phyloP scores from a whole-genome alignment of 2,329 filamentous ascomycete species.

The Cladosporium sp. region DNA sequence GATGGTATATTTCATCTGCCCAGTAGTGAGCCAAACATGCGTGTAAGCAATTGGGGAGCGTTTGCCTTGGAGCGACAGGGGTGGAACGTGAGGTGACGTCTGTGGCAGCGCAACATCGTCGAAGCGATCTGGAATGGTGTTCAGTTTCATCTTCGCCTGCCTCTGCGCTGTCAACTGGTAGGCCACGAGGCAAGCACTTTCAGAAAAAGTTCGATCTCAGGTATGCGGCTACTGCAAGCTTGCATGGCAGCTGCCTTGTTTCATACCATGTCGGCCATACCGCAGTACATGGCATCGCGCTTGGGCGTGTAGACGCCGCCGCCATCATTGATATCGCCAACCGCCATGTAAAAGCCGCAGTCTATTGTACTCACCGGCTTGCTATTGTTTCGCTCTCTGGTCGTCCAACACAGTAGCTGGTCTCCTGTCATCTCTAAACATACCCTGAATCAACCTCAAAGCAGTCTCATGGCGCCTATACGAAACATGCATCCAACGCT shows the following conservation, averaged over 20 bases:
- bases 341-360: background rate
- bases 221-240: background rate
- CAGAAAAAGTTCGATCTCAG: background rate
- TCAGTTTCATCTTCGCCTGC: conserved; percentile 6
- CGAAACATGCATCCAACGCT: background rate
- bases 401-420: background rate
- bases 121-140: no score
- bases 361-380: background rate
- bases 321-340: background rate
- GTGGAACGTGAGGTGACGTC: conserved; percentile 4
- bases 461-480: background rate
- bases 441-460: conserved; percentile 23
- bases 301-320: background rate
- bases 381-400: background rate
- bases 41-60: no score
- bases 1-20: no score
- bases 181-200: background rate
- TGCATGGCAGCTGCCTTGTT: conserved; percentile 6
- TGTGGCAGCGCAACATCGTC: conserved; percentile 3
- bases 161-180: background rate
- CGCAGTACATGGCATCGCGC: conserved; percentile 9
- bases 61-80: background rate
- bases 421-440: conserved; percentile 16
- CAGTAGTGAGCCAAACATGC: no score
- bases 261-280: conserved; percentile 5